These are phyloP conservation scores for Gossypium schwendimanii DNA, from an alignment of 441 rosid species.

Conservation along the genomic window DNA sequence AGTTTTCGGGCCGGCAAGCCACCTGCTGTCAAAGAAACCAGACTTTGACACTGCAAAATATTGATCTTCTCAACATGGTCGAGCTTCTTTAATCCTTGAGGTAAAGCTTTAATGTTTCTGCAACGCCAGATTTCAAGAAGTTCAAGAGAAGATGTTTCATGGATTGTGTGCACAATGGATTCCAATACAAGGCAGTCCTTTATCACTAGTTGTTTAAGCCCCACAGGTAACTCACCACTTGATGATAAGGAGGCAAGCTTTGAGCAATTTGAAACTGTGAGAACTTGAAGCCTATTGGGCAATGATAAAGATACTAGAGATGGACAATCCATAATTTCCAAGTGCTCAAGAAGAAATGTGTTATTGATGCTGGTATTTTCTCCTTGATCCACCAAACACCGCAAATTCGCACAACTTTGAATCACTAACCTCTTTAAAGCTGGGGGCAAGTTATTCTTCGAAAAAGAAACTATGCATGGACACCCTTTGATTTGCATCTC, in stretches of 20 bases:
- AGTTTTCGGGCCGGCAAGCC: background rate
- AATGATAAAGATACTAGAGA: background rate
- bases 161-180: background rate
- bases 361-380: background rate
- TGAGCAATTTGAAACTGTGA: background rate
- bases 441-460: background rate
- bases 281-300: conserved; percentile 2
- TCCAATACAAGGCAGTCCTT: background rate
- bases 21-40: background rate
- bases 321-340: background rate
- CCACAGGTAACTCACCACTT: background rate
- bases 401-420: background rate
- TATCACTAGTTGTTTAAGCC: background rate
- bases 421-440: background rate
- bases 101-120: background rate
- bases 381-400: background rate
- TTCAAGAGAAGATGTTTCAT: conserved; percentile 4
- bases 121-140: background rate
- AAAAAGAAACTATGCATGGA: background rate
- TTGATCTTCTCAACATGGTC: conserved; percentile 8
- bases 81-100: conserved; percentile 3
- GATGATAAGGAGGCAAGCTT: background rate
- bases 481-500: conserved; percentile 2
- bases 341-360: background rate
- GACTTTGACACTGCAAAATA: background rate